Evolutionary conservation across 352 stramenopile genomes (phyloP).

Genomic region (Albugo candida): DNA sequence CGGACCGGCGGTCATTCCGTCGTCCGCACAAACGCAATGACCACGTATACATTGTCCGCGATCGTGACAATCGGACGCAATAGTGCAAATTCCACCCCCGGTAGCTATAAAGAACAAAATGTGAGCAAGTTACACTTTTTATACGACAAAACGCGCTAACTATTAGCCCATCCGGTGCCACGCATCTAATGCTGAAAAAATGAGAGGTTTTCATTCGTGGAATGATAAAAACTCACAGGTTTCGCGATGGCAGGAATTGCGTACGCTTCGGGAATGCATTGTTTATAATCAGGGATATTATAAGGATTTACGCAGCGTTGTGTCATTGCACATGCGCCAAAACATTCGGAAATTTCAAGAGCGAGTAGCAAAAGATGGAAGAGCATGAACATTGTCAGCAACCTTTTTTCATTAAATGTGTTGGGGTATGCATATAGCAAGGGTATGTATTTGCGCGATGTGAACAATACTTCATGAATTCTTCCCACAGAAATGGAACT

Average conservation of each 20-base stretch:
- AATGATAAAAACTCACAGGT: conserved; percentile 11
- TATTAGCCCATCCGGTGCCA: conserved; percentile 20
- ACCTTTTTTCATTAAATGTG: too few species aligned
- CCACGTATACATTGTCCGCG: conserved; percentile 29
- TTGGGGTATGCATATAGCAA: too few species aligned
- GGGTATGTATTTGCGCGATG: too few species aligned
- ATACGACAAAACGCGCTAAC: conserved; percentile 7
- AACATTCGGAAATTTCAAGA: background rate
- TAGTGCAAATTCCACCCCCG: conserved; percentile 35
- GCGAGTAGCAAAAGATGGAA: too few species aligned
- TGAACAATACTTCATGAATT: too few species aligned
- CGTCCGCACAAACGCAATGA: conserved; percentile 27
- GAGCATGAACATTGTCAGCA: too few species aligned
- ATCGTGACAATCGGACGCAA: conserved; percentile 27
- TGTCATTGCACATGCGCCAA: conserved; percentile 48
- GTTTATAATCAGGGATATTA: conserved; percentile 47
- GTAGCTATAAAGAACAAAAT: conserved; percentile 14
- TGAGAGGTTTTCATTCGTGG: background rate
- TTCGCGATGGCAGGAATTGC: conserved; percentile 14
- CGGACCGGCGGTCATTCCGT: conserved; percentile 49
- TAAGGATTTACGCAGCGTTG: conserved; percentile 56
- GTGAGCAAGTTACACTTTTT: background rate
- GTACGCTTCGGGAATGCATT: conserved; percentile 49
- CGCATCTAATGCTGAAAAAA: conserved; percentile 11
- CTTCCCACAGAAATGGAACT: too few species aligned